phyloP scores from a whole-genome alignment of 2,329 filamentous ascomycete genomes.

The Plenodomus tracheiphilus region DNA sequence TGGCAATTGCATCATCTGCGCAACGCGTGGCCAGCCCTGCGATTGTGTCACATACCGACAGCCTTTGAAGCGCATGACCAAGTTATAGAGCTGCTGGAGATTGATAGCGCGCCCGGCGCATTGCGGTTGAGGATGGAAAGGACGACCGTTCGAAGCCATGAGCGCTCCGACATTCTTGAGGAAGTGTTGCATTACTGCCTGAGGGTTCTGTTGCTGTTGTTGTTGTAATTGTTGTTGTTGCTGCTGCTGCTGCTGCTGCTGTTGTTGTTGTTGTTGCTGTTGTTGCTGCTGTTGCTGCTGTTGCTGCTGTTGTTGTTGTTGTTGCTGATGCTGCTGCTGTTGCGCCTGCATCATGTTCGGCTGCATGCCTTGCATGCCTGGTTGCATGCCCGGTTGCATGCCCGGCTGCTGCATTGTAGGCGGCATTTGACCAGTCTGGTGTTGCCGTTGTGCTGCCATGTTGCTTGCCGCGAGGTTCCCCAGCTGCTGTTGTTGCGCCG shows the following conservation, averaged over 20 bases:
- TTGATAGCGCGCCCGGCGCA: slow-evolving; percentile 75
- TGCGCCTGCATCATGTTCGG: slow-evolving; percentile 19
- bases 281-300: slow-evolving; percentile 12
- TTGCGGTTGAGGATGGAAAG: slow-evolving; percentile 73
- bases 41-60: slow-evolving; percentile 71
- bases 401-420: slow-evolving; percentile 35
- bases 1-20: slow-evolving; percentile 53
- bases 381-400: slow-evolving; percentile 34
- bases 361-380: slow-evolving; percentile 17
- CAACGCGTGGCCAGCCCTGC: slow-evolving; percentile 75
- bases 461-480: slow-evolving; percentile 45
- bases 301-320: slow-evolving; percentile 4
- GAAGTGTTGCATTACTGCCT: slow-evolving; percentile 37
- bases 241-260: slow-evolving; percentile 26
- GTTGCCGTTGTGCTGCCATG: slow-evolving; percentile 44
- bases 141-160: slow-evolving; percentile 73
- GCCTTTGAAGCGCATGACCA: slow-evolving; percentile 75
- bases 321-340: slow-evolving; percentile 9
- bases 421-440: slow-evolving; percentile 46
- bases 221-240: slow-evolving; percentile 14
- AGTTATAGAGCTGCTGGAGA: slow-evolving; percentile 75
- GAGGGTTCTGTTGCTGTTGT: slow-evolving; percentile 18
- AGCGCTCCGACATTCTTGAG: slow-evolving; percentile 77
- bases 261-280: slow-evolving; percentile 24
- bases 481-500: slow-evolving; percentile 62